Evolutionary conservation across 768 basidiomycete species (phyloP).

Genomic region (Mycena galericulata): DNA sequence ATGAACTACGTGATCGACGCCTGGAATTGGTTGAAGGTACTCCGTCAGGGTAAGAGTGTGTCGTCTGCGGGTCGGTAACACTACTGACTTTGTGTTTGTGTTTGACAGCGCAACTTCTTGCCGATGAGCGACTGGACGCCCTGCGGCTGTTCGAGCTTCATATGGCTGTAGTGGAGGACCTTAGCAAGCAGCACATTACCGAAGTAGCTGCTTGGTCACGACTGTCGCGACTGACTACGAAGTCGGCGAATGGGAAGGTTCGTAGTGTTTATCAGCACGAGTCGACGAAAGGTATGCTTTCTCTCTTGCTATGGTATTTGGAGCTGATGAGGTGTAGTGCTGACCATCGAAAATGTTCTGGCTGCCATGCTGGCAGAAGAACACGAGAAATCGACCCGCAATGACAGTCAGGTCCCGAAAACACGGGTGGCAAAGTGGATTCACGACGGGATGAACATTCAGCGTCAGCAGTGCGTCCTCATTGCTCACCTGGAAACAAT

Average conservation of each 20-base stretch:
- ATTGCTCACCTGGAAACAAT: neutral
- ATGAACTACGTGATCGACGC: slow-evolving; percentile 21
- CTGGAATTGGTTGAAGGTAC: slow-evolving; percentile 8
- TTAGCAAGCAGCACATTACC: slow-evolving; percentile 15
- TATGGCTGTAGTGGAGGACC: slow-evolving; percentile 24
- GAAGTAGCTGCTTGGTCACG: slow-evolving; percentile 16
- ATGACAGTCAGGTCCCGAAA: neutral
- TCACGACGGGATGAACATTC: slow-evolving; percentile 7
- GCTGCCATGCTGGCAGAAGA: slow-evolving; percentile 11
- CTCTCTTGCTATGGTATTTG: neutral
- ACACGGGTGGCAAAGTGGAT: slow-evolving; percentile 16
- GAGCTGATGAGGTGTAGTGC: neutral
- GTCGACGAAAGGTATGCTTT: slow-evolving; percentile 2
- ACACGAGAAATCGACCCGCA: neutral
- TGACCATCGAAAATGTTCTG: slow-evolving; percentile 13
- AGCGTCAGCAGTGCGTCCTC: slow-evolving; percentile 18
- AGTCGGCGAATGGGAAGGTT: neutral
- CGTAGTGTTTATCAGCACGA: slow-evolving; percentile 22
- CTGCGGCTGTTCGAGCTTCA: slow-evolving; percentile 26
- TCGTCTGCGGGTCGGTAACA: neutral
- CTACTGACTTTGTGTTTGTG: neutral
- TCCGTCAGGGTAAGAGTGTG: slow-evolving; percentile 18
- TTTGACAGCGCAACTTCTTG: slow-evolving; percentile 17
- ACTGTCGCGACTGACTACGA: neutral
- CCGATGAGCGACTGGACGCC: slow-evolving; percentile 5